These are phyloP conservation scores for Trypanosoma caninum DNA, from an alignment of 208 protist species.

Conservation along the genomic window DNA sequence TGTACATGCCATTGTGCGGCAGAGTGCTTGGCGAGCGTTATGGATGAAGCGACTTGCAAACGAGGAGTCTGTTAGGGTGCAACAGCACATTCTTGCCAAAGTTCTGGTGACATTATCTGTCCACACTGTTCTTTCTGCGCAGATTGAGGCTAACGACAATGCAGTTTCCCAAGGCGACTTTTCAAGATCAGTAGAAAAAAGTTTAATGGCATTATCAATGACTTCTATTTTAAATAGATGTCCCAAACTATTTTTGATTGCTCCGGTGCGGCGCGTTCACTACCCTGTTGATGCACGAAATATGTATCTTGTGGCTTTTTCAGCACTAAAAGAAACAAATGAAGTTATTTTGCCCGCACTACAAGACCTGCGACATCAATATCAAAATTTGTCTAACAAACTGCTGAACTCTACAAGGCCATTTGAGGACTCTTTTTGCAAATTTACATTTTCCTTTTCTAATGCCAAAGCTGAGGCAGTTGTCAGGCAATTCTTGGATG, in stretches of 20 bases:
- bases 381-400: not conserved
- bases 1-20: not conserved
- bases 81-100: slow-evolving; percentile 9
- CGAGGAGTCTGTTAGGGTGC: slow-evolving; percentile 3
- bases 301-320: slow-evolving; percentile 54
- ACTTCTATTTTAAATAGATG: too few relatives aligned
- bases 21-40: slow-evolving; percentile 23
- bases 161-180: too few relatives aligned
- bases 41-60: slow-evolving; percentile 25
- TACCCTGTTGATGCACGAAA: slow-evolving; percentile 69
- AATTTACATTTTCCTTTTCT: not conserved
- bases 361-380: slow-evolving; percentile 26
- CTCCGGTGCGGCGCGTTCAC: slow-evolving; percentile 14
- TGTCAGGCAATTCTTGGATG: slow-evolving; percentile 14
- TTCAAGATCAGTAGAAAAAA: too few relatives aligned
- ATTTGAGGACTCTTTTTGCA: not conserved
- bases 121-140: slow-evolving; percentile 1
- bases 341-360: slow-evolving; percentile 33
- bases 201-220: too few relatives aligned
- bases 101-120: slow-evolving; percentile 10
- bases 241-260: not conserved
- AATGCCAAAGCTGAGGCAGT: not conserved
- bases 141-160: not conserved
- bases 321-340: slow-evolving; percentile 54
- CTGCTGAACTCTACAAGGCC: not conserved